Percentiles rank a stretch among this genome's conserved stretches.
These are phyloP conservation scores for Phlebiopsis gigantea DNA, from an alignment of 768 basidiomycete genomes.

Conservation along the genomic window DNA sequence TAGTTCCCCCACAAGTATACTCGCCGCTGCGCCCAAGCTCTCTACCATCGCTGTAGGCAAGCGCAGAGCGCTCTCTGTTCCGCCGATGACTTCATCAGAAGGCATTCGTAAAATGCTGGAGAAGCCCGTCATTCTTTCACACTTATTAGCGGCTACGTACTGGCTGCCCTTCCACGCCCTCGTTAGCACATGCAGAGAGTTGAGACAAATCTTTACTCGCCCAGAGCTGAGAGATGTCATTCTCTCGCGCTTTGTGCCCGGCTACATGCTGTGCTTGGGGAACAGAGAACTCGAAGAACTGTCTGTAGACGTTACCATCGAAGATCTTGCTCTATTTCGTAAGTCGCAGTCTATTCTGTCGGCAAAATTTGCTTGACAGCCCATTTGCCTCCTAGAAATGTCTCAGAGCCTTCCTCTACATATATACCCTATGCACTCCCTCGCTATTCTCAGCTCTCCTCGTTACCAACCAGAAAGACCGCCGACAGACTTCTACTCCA, in stretches of 20 bases:
- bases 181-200: conserved; percentile 29
- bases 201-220: conserved; percentile 28
- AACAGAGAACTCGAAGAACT: conserved; percentile 36
- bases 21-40: conserved; percentile 3
- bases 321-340: conserved; percentile 64
- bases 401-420: conserved; percentile 59
- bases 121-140: conserved; percentile 30
- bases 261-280: conserved; percentile 42
- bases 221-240: conserved; percentile 33
- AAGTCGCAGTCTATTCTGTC: conserved; percentile 28
- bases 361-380: neutral
- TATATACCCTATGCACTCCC: conserved; percentile 65
- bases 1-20: conserved; percentile 2
- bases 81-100: conserved; percentile 11
- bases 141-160: conserved; percentile 25
- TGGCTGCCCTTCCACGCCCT: conserved; percentile 40
- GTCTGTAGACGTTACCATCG: conserved; percentile 47
- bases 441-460: conserved; percentile 35
- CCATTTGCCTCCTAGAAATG: neutral
- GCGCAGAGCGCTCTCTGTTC: conserved; percentile 5
- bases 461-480: neutral
- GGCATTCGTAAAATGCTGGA: conserved; percentile 25
- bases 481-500: conserved; percentile 16
- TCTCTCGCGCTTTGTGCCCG: conserved; percentile 50
- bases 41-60: conserved; percentile 4